Percentiles rank a stretch among this genome's conserved stretches.
Evolutionary conservation across 2,329 filamentous ascomycete species (phyloP).

Genomic region (Aspergillus brunneoviolaceus): DNA sequence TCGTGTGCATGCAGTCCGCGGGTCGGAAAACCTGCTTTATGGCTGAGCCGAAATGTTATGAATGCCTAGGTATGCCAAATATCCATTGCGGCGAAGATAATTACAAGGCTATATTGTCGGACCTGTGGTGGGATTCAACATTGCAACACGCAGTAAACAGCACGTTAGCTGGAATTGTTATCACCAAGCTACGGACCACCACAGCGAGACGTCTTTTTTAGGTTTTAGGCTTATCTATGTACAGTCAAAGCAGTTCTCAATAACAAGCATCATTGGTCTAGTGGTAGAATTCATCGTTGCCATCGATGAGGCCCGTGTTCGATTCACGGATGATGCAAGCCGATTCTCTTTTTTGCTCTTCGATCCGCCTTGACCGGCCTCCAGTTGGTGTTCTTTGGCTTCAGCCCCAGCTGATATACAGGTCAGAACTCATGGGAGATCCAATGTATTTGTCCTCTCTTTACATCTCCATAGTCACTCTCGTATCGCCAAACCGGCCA

Average conservation of each 20-base stretch:
- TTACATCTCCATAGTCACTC: no score
- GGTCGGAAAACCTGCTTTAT: background rate
- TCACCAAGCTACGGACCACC: no score
- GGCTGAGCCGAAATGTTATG: background rate
- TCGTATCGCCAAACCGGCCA: no score
- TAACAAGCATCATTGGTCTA: slow-evolving; percentile 42
- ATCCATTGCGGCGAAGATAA: background rate
- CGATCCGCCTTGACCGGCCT: slow-evolving; percentile 25
- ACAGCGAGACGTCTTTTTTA: no score
- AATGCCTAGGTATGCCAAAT: background rate
- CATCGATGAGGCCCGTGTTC: slow-evolving; percentile 50
- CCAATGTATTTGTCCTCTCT: no score
- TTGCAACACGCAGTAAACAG: no score
- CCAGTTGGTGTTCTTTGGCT: no score
- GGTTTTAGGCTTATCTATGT: accelerated
- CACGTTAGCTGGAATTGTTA: no score
- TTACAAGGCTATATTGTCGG: no score
- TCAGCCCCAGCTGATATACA: no score
- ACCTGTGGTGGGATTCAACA: no score
- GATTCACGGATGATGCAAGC: slow-evolving; percentile 46
- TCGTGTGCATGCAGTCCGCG: background rate
- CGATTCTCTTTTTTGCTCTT: slow-evolving; percentile 26
- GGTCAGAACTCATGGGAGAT: no score
- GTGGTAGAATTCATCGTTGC: slow-evolving; percentile 48
- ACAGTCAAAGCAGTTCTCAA: background rate